Evolutionary conservation across 2,329 filamentous ascomycete species (phyloP).

Genomic region (Clathrospora elynae): DNA sequence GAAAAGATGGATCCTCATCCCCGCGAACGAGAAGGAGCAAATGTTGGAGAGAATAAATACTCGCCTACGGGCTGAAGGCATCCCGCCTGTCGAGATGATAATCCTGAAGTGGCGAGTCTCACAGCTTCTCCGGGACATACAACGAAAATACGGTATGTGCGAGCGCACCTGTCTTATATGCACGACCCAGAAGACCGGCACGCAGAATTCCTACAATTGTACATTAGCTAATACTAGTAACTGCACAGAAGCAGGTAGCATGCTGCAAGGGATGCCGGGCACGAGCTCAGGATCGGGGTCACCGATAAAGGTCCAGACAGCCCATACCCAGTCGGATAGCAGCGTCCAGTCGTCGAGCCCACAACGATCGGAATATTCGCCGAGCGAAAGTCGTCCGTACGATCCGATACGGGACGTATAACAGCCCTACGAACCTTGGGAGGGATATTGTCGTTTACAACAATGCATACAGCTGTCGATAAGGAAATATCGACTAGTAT

Average conservation of each 20-base stretch:
- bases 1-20: slow-evolving; percentile 47
- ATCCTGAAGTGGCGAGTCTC: slow-evolving; percentile 48
- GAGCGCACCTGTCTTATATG: slow-evolving; percentile 25
- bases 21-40: slow-evolving; percentile 44
- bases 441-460: slow-evolving; percentile 28
- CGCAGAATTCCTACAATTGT: slow-evolving; percentile 26
- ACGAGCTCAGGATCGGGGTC: slow-evolving; percentile 32
- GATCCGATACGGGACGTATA: slow-evolving; percentile 48
- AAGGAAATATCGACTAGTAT: slow-evolving; percentile 18
- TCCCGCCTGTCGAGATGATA: slow-evolving; percentile 46
- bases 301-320: slow-evolving; percentile 36
- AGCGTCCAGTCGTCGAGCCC: slow-evolving; percentile 38
- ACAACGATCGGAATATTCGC: slow-evolving; percentile 40
- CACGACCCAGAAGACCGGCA: slow-evolving; percentile 22
- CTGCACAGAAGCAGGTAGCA: slow-evolving; percentile 45
- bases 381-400: slow-evolving; percentile 44
- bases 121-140: slow-evolving; percentile 44
- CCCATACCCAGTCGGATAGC: slow-evolving; percentile 33
- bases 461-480: slow-evolving; percentile 18
- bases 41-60: slow-evolving; percentile 45
- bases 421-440: slow-evolving; percentile 15
- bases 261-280: slow-evolving; percentile 40
- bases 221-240: slow-evolving; percentile 38
- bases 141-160: slow-evolving; percentile 47
- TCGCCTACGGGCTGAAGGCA: slow-evolving; percentile 43